Evolutionary conservation across 192 early-diverging fungal genomes (phyloP), one percentile per base, ranked within the genome.

Genomic region (Ambispora gerdemannii): DNA sequence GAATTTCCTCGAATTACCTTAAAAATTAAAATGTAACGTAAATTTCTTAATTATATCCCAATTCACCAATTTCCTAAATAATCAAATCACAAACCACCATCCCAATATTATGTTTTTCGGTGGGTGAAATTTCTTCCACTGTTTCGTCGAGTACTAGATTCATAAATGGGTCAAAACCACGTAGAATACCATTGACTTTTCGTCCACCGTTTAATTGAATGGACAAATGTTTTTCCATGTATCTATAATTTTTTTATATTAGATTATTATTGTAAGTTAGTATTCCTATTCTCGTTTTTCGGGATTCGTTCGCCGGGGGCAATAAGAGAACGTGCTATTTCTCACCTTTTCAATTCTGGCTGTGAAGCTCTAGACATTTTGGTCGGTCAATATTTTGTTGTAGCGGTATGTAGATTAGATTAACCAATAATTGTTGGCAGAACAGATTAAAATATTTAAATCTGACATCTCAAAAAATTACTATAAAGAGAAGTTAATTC

Each of bases 141-240:
- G 95, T 87, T 47, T 98, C 93, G 66, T 94, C 96, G 71, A 99
- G 77, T 34, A 98, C 95, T 71, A 99, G 75, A 83, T 99, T 99
- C 97, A 99, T 96, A 82, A 98, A 99, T 20, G 97, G 90, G 75
- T 99, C 97, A 74, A 88, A 99, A n/a, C 97, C 96, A 50, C 97
- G 91, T 75, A 99, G 88, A 34, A 98, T 80, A 34, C 97, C 97
- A n/a, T 88, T 91, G 33, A 99, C 91, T 73, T 88, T 87, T 53
- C 97, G 86, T 75, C 86, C 87, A 49, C 91, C 93, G 78, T 98
- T 99, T 62, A 99, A 82, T 73, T 95, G 90, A 60, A 98, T 81
- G 70, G 86, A 88, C 70, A 99, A 80, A 59, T 83, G 87, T 83
- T 98, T 98, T 81, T 98, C 96, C 93, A 98, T 94, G 69, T 88